Evolutionary conservation across 1,284 basidiomycete genomes (phyloP), one percentile per base, ranked within the genome.

Genomic region (Cryptococcus wingfieldii): DNA sequence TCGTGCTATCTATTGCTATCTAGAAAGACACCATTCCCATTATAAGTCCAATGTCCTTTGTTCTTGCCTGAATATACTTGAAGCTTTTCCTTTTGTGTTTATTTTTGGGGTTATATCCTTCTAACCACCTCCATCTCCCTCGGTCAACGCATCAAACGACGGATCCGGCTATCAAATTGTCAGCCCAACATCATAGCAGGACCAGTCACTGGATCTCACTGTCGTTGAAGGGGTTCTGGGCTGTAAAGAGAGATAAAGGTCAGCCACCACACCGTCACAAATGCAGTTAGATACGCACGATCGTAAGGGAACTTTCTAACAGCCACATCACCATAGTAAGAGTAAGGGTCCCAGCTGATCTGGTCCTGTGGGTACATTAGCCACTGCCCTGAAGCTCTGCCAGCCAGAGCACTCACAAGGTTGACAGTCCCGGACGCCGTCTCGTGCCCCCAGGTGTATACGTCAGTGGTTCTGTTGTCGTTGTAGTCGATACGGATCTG

Each of bases 281-380:
- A 38, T 18, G 23, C 37, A 51, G 41, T 5, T 9, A 23, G 7
- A 13, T n/a, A 58, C 60, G 56, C 34, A 61, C 60, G 68, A 49
- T 69, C 66, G 55, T 72, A 72, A 1, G 70, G 70, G 63, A 68
- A 69, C 57, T 72, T 72, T 39, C 69, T 59, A 14, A 65, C 60
- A 37, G 67, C 63, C 5, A 63, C 55, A 54, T 70, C 70, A 14
- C 67, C 67, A 5, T 43, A 23, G 43, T 65, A 68, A 2, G 59
- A 53, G 41, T 54, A 58, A 9, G 63, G 60, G 49, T 68, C 60
- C 60, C 61, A 63, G 12, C 42, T 50, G n/a, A 58, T 43, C 38
- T 63, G 53, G 6, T 49, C 48, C 60, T 60, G 16, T 13, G 14
- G 37, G 7, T 10, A 38, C n/a, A 31, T n/a, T 31, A 51, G 18